Evolutionary conservation across 192 early-diverging fungal genomes (phyloP).

Genomic region (Podila clonocystis): DNA sequence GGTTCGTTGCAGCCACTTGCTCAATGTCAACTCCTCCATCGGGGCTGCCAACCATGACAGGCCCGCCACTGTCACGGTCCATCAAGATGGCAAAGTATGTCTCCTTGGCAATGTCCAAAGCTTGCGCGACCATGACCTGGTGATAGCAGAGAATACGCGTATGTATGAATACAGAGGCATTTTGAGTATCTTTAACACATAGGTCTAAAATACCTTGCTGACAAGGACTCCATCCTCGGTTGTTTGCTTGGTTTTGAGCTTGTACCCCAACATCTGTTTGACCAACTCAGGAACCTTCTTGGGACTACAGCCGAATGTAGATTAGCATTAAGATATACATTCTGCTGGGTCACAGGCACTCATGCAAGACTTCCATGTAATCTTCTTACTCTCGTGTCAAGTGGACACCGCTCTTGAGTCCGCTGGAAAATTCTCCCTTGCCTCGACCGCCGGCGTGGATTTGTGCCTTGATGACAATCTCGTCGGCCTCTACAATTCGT

Average conservation of each 20-base stretch:
- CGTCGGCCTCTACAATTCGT: slow-evolving; percentile 23
- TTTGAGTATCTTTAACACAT: too few relatives aligned
- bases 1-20: slow-evolving; percentile 24
- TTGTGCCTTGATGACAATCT: slow-evolving; percentile 50
- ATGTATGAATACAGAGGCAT: too few relatives aligned
- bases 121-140: slow-evolving; percentile 46
- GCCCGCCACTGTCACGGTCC: slow-evolving; percentile 46
- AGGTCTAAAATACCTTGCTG: slow-evolving; percentile 15
- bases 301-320: slow-evolving; percentile 10
- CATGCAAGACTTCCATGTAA: too few relatives aligned
- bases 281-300: slow-evolving; percentile 35
- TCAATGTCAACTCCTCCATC: slow-evolving; percentile 39
- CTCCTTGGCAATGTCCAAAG: slow-evolving; percentile 39
- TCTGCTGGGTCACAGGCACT: too few relatives aligned
- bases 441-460: slow-evolving; percentile 45
- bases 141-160: not conserved
- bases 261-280: slow-evolving; percentile 40
- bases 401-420: slow-evolving; percentile 46
- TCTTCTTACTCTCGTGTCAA: slow-evolving; percentile 38
- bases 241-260: slow-evolving; percentile 42
- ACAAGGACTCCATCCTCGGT: slow-evolving; percentile 37
- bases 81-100: slow-evolving; percentile 48
- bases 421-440: slow-evolving; percentile 46
- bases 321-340: not conserved
- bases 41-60: slow-evolving; percentile 41